Evolutionary conservation across 768 basidiomycete species (phyloP), one percentile per base, ranked within the genome.

Genomic region (Psilocybe subaeruginosa): DNA sequence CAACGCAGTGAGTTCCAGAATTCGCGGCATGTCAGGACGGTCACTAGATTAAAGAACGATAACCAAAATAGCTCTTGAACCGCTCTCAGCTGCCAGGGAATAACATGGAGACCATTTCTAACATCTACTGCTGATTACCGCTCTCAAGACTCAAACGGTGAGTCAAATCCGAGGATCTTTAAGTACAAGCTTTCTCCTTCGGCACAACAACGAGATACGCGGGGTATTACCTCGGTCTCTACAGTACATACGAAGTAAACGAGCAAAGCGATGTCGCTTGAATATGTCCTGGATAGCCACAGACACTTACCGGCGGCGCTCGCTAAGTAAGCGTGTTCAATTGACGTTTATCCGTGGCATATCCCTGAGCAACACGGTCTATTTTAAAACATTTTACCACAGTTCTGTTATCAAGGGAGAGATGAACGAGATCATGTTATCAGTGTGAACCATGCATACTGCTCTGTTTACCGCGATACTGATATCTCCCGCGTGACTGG

Each of bases 261-360:
- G 37, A 43, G 41, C 11, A 43, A 43, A 43, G 33, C 41, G 41
- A 43, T 43, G 14, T 43, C 41, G 14, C 41, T 12, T 43, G 9
- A 43, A 11, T 43, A 43, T 16, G 14, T 43, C 41, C 33, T 33
- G 51, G 51, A 35, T 53, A 53, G 31, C 51, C n/a, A 30, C n/a
- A 53, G 51, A 53, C n/a, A 33, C 14, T n/a, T 53, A 53, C 51
- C 51, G 51, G 29, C 51, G 51, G 51, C 51, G n/a, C 16, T 53
- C 51, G 51, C 51, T 53, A 53, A 35, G 4, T n/a, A 43, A n/a
- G 4, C n/a, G 51, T 23, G 30, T 33, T 53, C 51, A 53, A 23
- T 53, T 53, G n/a, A 53, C 51, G 29, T 31, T 29, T 50, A 50
- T 50, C 9, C 27, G 27, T 50, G 49, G 27, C 27, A 33, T 50